Base-by-base conservation (phyloP, 108 stramenopile species). In the Nitzschia inconspicua region DNA sequence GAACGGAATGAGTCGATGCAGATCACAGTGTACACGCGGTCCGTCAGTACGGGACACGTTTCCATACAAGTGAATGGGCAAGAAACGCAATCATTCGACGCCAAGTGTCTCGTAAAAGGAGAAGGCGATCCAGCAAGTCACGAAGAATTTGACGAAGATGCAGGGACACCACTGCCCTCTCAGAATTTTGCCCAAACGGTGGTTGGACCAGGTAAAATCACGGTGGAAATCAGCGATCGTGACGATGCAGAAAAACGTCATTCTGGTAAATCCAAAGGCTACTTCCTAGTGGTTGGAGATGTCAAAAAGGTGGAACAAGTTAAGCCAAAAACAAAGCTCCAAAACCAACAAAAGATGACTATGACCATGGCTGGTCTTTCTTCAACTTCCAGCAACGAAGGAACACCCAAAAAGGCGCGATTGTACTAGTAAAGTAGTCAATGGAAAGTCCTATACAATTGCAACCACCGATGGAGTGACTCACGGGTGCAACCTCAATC, bases 231-330 rank as follows among this genome's bases (percentile, higher is more conserved):
- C 3, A 10, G 29, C 5, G 71, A 72, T 46, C 36, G 60, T 36
- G 71, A 65, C 24, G 42, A 43, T 51, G 19, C 30, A 8, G 41
- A 31, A 4, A 47, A 58, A 14, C 29, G 39, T 10, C 48, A 59
- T 0, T 10, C 24, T 32, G 20, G 26, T 28, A 0, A 9, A 13
- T 60, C 71, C 2, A 46, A 64, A n/a, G 71, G 71, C 6, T 72
- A 57, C 22, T 65, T 65, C 22, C 60, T 72, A 51, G 26, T 72
- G 5, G 71, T 72, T 18, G 64, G 71, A 1, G 58, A 72, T 32
- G 30, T 69, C 43, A 69, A 60, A 30, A n/a, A n/a, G n/a, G n/a
- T n/a, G n/a, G n/a, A n/a, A n/a, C n/a, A n/a, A n/a, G n/a, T n/a
- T n/a, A n/a, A n/a, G n/a, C n/a, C n/a, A n/a, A n/a, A n/a, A n/a